A percentile compares a stretch with the other conserved stretches of the same genome.
Conservation (phyloP, 495 filamentous ascomycete genomes). For the Neurospora pannonica region DNA sequence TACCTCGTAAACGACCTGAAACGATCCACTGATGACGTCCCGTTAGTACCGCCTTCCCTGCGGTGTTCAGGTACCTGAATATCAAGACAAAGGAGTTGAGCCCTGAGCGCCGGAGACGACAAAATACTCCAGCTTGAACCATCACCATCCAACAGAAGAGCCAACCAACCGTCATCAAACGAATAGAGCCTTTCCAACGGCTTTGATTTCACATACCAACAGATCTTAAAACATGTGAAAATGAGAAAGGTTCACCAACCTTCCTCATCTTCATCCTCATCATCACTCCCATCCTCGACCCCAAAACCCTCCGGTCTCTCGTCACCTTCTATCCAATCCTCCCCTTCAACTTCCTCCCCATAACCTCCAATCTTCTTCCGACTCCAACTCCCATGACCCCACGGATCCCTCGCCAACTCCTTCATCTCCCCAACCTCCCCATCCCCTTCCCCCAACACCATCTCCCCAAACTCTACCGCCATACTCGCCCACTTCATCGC, state of each 20-base stretch:
- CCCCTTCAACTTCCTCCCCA: conserved; percentile 12
- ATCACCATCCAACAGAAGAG: neutral
- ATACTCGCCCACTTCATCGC: conserved; percentile 27
- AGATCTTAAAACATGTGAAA: neutral
- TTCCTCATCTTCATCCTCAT: neutral
- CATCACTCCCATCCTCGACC: neutral
- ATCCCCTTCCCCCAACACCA: conserved; percentile 25
- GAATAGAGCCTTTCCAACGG: neutral
- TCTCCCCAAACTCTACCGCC: conserved; percentile 23
- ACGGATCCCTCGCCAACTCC: conserved; percentile 19
- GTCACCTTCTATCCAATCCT: conserved; percentile 1
- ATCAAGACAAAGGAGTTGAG: neutral
- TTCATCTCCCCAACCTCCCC: conserved; percentile 23
- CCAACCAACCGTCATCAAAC: neutral
- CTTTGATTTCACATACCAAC: neutral
- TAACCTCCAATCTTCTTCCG: conserved; percentile 7
- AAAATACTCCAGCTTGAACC: neutral
- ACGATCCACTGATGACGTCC: neutral
- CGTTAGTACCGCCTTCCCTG: neutral
- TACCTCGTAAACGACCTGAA: neutral
- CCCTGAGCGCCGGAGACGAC: neutral
- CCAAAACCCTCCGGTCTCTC: conserved; percentile 1
- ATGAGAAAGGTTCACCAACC: neutral
- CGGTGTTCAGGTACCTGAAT: neutral
- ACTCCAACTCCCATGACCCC: conserved; percentile 29